Evolutionary conservation across 2,329 filamentous ascomycete genomes (phyloP).

Genomic region (Microascus cirrosus): DNA sequence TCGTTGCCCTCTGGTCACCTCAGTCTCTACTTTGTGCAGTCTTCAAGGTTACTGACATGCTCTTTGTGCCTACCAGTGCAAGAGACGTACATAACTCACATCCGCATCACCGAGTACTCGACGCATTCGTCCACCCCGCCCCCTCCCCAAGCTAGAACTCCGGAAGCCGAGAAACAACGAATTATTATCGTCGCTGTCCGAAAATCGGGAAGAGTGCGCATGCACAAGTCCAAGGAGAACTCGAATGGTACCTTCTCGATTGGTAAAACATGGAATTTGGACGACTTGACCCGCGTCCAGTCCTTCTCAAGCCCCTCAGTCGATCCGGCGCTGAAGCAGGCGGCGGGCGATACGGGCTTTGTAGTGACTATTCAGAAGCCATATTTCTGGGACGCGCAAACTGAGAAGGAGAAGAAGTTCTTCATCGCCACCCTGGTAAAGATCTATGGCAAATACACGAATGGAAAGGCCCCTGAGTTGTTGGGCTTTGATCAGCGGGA

Average conservation of each 20-base stretch:
- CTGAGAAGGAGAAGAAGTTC: slow-evolving; percentile 94
- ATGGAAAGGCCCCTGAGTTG: slow-evolving; percentile 68
- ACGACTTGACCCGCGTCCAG: slow-evolving; percentile 76
- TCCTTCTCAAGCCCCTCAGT: slow-evolving; percentile 58
- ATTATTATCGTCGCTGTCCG: slow-evolving; percentile 89
- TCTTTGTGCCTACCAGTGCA: slow-evolving; percentile 37
- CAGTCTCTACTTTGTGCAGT: neutral
- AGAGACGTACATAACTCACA: slow-evolving; percentile 97
- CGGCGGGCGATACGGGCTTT: slow-evolving; percentile 78
- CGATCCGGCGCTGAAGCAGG: slow-evolving; percentile 52
- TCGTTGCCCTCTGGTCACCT: neutral
- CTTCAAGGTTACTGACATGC: slow-evolving; percentile 7
- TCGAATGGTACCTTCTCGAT: slow-evolving; percentile 90
- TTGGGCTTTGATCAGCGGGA: slow-evolving; percentile 74
- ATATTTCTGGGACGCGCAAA: slow-evolving; percentile 94
- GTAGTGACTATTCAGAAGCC: slow-evolving; percentile 82
- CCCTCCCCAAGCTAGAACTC: slow-evolving; percentile 60
- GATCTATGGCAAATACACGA: slow-evolving; percentile 93
- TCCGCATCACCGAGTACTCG: slow-evolving; percentile 80
- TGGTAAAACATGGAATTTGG: slow-evolving; percentile 95
- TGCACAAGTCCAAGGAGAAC: slow-evolving; percentile 97
- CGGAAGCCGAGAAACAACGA: slow-evolving; percentile 73
- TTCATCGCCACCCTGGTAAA: slow-evolving; percentile 95
- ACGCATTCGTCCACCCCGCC: slow-evolving; percentile 73
- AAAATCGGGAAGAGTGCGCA: slow-evolving; percentile 81